These are phyloP conservation scores for Penicillium flavigenum DNA, from an alignment of 495 filamentous ascomycete species.

Conservation along the genomic window DNA sequence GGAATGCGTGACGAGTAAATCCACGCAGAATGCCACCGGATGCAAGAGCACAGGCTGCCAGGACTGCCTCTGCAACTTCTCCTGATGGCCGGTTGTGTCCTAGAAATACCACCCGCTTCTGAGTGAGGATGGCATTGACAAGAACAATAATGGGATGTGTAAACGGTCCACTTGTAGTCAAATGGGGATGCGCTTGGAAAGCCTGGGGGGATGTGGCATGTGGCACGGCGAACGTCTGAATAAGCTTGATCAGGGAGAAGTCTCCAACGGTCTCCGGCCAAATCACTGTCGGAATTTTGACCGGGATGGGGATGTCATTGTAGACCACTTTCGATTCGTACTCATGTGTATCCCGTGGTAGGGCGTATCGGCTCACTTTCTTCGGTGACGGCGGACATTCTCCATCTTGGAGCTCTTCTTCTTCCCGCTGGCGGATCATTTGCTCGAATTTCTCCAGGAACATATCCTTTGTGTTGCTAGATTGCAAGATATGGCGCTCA, in stretches of 20 bases:
- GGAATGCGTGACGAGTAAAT: constrained; percentile 97
- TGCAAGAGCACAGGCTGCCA: constrained; percentile 88
- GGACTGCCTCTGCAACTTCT: constrained; percentile 91
- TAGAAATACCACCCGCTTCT: constrained; percentile 94
- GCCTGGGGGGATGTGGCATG: constrained; percentile 80
- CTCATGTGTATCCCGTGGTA: constrained; percentile 93
- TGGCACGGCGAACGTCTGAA: constrained; percentile 83
- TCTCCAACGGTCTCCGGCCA: constrained; percentile 96
- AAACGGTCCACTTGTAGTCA: constrained; percentile 82
- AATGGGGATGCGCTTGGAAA: constrained; percentile 83
- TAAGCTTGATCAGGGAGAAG: constrained; percentile 95
- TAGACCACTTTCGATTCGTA: constrained; percentile 94
- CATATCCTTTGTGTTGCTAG: constrained; percentile 90
- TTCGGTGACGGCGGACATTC: constrained; percentile 47
- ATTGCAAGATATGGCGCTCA: constrained; percentile 82
- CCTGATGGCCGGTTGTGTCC: constrained; percentile 92
- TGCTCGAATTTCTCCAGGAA: constrained; percentile 97
- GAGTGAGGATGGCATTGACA: constrained; percentile 72
- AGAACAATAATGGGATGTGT: constrained; percentile 57
- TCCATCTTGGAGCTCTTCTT: constrained; percentile 43
- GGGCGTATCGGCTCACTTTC: constrained; percentile 55
- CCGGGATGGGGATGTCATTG: constrained; percentile 90
- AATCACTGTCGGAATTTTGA: constrained; percentile 90
- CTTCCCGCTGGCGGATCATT: constrained; percentile 73
- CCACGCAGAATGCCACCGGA: constrained; percentile 93